A percentile compares a stretch with the other conserved stretches of the same genome.
Evolutionary conservation across 164 flowering plant genomes (phyloP).

Genomic region (Piper longum): DNA sequence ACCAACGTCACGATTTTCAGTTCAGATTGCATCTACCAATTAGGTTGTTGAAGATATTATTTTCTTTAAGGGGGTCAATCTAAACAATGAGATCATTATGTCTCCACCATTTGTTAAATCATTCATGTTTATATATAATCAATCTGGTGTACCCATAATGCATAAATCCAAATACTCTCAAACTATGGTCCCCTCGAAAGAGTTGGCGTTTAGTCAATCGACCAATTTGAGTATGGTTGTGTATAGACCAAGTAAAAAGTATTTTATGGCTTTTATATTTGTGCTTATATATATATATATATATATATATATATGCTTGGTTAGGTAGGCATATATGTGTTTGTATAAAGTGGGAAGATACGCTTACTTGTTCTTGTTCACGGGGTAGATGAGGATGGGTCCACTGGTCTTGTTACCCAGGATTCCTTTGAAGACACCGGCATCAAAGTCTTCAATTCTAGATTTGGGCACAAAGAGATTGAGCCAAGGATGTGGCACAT

Average conservation of each 20-base stretch:
- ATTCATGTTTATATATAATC: background rate
- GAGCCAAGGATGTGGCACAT: conserved; percentile 97
- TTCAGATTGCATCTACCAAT: background rate
- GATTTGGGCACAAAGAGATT: conserved; percentile 88
- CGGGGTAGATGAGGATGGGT: conserved; percentile 90
- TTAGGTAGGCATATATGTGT: background rate
- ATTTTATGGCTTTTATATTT: no score
- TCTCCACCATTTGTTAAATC: no score
- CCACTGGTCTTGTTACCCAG: conserved; percentile 81
- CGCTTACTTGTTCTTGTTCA: conserved; percentile 85
- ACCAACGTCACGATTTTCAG: background rate
- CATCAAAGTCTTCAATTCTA: conserved; percentile 59
- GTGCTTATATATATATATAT: no score
- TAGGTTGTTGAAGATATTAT: background rate
- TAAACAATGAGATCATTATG: background rate
- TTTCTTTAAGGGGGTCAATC: background rate
- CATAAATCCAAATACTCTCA: background rate
- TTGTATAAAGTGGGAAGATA: background rate
- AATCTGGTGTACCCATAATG: background rate
- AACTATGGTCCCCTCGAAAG: background rate
- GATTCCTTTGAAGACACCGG: conserved; percentile 84
- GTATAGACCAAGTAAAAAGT: no score
- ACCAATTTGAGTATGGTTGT: background rate
- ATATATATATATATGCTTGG: background rate
- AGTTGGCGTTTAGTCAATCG: background rate